These are phyloP conservation scores for Irpex lacteus DNA, from an alignment of 1,284 basidiomycete species.

Conservation along the genomic window DNA sequence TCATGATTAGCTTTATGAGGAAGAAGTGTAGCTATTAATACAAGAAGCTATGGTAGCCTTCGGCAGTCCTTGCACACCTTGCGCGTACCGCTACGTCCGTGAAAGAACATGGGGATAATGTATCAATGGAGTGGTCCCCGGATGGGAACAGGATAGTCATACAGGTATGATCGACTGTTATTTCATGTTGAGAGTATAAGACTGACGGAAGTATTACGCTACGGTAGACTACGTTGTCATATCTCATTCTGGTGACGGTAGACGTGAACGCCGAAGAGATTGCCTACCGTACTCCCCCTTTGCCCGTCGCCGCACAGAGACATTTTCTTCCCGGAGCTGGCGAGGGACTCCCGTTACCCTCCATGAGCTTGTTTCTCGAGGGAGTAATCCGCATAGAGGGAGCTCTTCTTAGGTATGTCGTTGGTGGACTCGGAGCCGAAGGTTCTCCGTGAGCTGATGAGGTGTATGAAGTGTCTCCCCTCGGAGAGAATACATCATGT, in stretches of 20 bases:
- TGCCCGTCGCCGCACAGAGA: slow-evolving; percentile 52
- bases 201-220: neutral
- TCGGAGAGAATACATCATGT: slow-evolving; percentile 62
- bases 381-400: slow-evolving; percentile 83
- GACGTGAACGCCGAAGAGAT: slow-evolving; percentile 54
- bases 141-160: slow-evolving; percentile 78
- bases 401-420: slow-evolving; percentile 58
- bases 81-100: slow-evolving; percentile 77
- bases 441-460: slow-evolving; percentile 6
- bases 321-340: slow-evolving; percentile 79
- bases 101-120: slow-evolving; percentile 77
- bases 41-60: slow-evolving; percentile 53
- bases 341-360: slow-evolving; percentile 66
- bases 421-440: neutral
- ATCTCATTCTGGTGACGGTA: slow-evolving; percentile 74
- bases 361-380: slow-evolving; percentile 68
- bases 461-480: slow-evolving; percentile 60
- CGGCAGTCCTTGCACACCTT: slow-evolving; percentile 72
- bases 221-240: slow-evolving; percentile 70
- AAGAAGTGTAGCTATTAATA: neutral
- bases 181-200: too few species aligned
- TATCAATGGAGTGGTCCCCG: slow-evolving; percentile 73
- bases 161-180: too few species aligned
- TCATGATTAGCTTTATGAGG: neutral
- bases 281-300: slow-evolving; percentile 54